These are phyloP conservation scores for Ilex paraguariensis DNA, from an alignment of 305 asterid genomes.

Conservation along the genomic window DNA sequence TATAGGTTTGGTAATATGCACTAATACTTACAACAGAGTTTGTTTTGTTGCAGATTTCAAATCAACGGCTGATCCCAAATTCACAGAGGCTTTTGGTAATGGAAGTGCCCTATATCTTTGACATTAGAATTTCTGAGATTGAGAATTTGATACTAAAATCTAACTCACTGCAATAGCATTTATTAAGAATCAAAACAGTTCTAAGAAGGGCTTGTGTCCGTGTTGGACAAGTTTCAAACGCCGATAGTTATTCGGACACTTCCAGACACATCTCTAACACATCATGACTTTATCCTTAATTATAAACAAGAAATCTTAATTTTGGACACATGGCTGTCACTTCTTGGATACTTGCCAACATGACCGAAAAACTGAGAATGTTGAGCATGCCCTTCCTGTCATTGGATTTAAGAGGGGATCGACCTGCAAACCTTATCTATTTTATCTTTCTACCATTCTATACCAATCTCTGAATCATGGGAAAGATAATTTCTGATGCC, in stretches of 20 bases:
- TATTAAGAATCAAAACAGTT: too few relatives aligned
- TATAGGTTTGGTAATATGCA: not conserved
- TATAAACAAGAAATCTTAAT: too few relatives aligned
- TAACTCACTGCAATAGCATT: too few relatives aligned
- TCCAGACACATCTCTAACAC: too few relatives aligned
- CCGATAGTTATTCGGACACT: too few relatives aligned
- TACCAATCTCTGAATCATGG: not conserved
- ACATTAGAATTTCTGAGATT: not conserved
- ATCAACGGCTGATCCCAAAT: conserved; percentile 73
- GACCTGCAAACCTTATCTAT: not conserved
- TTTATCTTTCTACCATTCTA: not conserved
- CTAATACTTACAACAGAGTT: conserved; percentile 7
- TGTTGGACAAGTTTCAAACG: too few relatives aligned
- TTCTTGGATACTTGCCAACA: too few relatives aligned
- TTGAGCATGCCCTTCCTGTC: too few relatives aligned
- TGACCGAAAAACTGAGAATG: too few relatives aligned
- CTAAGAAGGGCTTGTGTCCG: too few relatives aligned
- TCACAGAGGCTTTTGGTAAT: conserved; percentile 76
- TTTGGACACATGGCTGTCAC: too few relatives aligned
- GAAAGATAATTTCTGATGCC: not conserved
- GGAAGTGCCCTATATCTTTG: conserved; percentile 1
- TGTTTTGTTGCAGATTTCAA: conserved; percentile 69
- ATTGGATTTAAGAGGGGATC: not conserved
- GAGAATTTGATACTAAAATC: not conserved
- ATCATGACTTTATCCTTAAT: too few relatives aligned